phyloP scores from a whole-genome alignment of 2,329 filamentous ascomycete species.

The Phaeoacremonium minimum region DNA sequence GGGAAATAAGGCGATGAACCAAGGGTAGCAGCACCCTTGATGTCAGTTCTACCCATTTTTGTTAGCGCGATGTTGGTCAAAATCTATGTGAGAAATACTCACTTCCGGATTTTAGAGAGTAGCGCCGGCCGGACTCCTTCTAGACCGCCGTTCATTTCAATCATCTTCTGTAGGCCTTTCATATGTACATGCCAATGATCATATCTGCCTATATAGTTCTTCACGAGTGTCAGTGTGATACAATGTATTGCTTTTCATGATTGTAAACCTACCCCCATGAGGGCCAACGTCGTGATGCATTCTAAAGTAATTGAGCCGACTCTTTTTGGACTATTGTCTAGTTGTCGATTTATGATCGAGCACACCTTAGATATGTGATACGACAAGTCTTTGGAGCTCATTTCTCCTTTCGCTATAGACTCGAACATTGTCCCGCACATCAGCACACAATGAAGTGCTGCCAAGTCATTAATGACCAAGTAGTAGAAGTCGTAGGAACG shows the following conservation, averaged over 20 bases:
- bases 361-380: slow-evolving; percentile 19
- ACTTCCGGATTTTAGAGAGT: slow-evolving; percentile 23
- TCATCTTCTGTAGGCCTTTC: slow-evolving; percentile 36
- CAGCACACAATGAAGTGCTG: slow-evolving; percentile 21
- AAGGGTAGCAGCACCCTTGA: slow-evolving; percentile 26
- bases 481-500: slow-evolving; percentile 18
- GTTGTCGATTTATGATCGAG: slow-evolving; percentile 16
- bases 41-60: slow-evolving; percentile 22
- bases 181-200: slow-evolving; percentile 34
- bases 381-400: slow-evolving; percentile 11
- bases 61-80: not conserved
- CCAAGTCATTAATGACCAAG: slow-evolving; percentile 17
- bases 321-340: slow-evolving; percentile 12
- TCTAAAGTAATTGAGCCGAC: slow-evolving; percentile 19
- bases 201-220: slow-evolving; percentile 26
- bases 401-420: slow-evolving; percentile 12
- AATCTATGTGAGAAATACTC: slow-evolving; percentile 8
- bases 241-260: not conserved
- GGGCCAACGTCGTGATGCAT: slow-evolving; percentile 24
- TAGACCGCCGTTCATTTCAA: slow-evolving; percentile 22
- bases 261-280: slow-evolving; percentile 17
- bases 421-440: slow-evolving; percentile 22
- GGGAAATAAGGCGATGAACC: slow-evolving; percentile 24
- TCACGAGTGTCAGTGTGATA: not conserved
- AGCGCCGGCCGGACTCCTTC: slow-evolving; percentile 10